These are phyloP conservation scores for Boletus bicolor DNA, from an alignment of 768 basidiomycete species.

Conservation along the genomic window DNA sequence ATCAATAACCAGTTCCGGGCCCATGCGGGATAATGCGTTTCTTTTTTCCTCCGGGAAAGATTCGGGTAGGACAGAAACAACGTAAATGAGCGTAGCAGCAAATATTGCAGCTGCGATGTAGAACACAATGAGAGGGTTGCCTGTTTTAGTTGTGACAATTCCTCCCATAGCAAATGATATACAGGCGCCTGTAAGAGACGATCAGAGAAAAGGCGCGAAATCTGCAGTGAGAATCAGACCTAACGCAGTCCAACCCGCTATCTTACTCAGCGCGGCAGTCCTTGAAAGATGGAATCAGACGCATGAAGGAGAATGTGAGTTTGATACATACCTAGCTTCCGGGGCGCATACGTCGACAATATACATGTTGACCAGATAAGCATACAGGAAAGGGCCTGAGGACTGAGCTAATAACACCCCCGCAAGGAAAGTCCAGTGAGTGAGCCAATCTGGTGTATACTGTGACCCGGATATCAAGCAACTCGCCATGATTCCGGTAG, in stretches of 20 bases:
- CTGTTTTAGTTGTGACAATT: constrained; percentile 26
- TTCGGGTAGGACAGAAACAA: constrained; percentile 28
- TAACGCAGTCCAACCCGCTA: constrained; percentile 29
- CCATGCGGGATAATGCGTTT: constrained; percentile 11
- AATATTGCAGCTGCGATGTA: constrained; percentile 16
- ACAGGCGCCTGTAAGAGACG: constrained; percentile 16
- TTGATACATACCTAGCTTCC: constrained; percentile 22
- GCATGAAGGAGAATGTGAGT: neutral
- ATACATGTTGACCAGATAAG: constrained; percentile 23
- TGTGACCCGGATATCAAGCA: constrained; percentile 19
- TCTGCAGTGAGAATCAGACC: constrained; percentile 13
- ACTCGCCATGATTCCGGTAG: constrained; percentile 4
- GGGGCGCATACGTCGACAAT: constrained; percentile 25
- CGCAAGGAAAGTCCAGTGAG: constrained; percentile 15
- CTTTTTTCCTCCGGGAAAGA: constrained; percentile 28
- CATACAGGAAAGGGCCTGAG: constrained; percentile 12
- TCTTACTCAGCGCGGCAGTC: constrained; percentile 25
- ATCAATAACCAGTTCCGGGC: neutral
- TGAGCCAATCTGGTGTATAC: constrained; percentile 11
- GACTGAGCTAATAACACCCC: constrained; percentile 19
- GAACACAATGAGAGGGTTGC: constrained; percentile 24
- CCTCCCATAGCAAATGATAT: constrained; percentile 31
- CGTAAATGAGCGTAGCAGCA: constrained; percentile 19
- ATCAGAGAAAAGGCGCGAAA: neutral
- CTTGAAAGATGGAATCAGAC: constrained; percentile 17